These are phyloP conservation scores for Paramyrothecium roridum DNA, from an alignment of 2,329 filamentous ascomycete species.

Conservation along the genomic window DNA sequence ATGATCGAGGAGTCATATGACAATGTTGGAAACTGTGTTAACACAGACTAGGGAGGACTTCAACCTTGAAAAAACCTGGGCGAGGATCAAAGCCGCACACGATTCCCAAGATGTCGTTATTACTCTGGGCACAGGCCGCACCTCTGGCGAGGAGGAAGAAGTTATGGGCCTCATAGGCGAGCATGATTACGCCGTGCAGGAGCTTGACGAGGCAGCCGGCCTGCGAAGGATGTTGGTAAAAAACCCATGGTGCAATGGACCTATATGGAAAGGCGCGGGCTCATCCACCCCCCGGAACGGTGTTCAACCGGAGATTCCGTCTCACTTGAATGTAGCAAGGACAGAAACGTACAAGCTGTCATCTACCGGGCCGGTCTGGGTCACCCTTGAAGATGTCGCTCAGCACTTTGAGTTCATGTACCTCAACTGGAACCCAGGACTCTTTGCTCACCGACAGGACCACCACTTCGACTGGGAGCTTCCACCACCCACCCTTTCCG, in stretches of 20 bases:
- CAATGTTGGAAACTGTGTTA: background rate
- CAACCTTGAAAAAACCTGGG: constrained; percentile 74
- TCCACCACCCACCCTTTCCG: constrained; percentile 44
- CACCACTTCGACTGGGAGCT: constrained; percentile 84
- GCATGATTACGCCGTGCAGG: constrained; percentile 90
- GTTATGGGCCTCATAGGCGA: constrained; percentile 80
- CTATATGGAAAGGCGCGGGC: constrained; percentile 62
- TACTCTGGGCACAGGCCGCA: constrained; percentile 83
- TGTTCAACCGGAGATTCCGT: background rate
- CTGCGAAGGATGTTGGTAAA: constrained; percentile 77
- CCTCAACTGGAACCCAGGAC: constrained; percentile 89
- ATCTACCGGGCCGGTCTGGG: constrained; percentile 81
- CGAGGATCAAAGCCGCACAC: constrained; percentile 70
- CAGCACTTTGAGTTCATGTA: constrained; percentile 96
- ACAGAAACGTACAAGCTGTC: constrained; percentile 7
- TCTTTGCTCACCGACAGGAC: constrained; percentile 81
- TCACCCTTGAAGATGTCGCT: constrained; percentile 79
- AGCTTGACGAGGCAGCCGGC: constrained; percentile 62
- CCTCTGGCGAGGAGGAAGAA: constrained; percentile 73
- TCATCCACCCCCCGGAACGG: constrained; percentile 11
- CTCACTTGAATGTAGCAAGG: background rate
- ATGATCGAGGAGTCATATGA: background rate
- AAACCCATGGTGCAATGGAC: constrained; percentile 90
- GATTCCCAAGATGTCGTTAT: constrained; percentile 77
- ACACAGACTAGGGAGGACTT: constrained; percentile 64